These are phyloP conservation scores for Lepiota brunneoincarnata DNA, from an alignment of 768 basidiomycete genomes.

Conservation along the genomic window DNA sequence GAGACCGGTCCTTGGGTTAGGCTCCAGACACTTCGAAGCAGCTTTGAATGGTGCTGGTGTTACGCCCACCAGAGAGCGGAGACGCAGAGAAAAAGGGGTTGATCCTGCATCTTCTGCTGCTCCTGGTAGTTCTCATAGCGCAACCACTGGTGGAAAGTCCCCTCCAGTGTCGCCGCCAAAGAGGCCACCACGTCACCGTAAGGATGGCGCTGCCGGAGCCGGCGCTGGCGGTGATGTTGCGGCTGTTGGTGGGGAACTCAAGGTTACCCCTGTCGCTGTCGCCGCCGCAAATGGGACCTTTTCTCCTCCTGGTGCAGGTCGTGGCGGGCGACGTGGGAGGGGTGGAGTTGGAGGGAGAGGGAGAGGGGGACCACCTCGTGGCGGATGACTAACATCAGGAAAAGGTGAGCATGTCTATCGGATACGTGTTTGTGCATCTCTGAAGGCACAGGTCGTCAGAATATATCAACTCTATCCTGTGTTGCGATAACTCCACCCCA, in stretches of 20 bases:
- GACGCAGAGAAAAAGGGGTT: constrained; percentile 22
- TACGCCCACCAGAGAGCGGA: constrained; percentile 25
- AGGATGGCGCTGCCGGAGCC: constrained; percentile 18
- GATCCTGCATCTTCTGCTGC: constrained; percentile 11
- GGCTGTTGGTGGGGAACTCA: constrained; percentile 10
- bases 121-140: constrained; percentile 14
- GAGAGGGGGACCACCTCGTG: constrained; percentile 8
- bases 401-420: neutral
- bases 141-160: constrained; percentile 16
- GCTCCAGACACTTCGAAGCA: constrained; percentile 68
- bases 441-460: neutral
- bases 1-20: constrained; percentile 62
- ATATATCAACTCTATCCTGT: too few relatives aligned
- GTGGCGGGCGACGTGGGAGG: constrained; percentile 10
- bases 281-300: neutral
- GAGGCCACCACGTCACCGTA: constrained; percentile 18
- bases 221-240: constrained; percentile 1
- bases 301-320: constrained; percentile 14
- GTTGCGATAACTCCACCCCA: too few relatives aligned
- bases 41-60: constrained; percentile 64
- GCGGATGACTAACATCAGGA: neutral
- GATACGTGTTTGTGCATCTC: neutral
- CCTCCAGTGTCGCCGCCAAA: constrained; percentile 18
- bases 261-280: neutral
- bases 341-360: constrained; percentile 9